Conservation (phyloP, 2,329 filamentous ascomycete genomes). For the Pseudocercospora ulei region DNA sequence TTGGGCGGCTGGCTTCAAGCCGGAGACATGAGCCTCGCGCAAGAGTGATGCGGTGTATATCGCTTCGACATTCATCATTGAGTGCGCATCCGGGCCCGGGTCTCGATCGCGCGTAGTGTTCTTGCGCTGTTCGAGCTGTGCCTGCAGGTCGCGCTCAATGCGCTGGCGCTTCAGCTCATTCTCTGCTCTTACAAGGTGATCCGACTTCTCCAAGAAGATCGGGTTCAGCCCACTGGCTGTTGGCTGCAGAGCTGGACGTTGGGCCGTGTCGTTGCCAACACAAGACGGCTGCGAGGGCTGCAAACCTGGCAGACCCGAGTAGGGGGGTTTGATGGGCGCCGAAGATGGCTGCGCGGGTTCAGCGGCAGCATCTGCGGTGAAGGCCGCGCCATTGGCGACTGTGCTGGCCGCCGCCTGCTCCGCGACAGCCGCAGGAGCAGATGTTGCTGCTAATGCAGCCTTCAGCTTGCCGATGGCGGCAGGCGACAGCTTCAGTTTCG, state of each 20-base stretch:
- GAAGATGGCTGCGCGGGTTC: slow-evolving; percentile 21
- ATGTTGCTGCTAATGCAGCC: slow-evolving; percentile 17
- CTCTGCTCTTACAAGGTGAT: slow-evolving; percentile 72
- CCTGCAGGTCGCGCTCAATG: slow-evolving; percentile 65
- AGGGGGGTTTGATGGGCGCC: slow-evolving; percentile 8
- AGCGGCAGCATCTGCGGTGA: slow-evolving; percentile 21
- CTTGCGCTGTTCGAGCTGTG: slow-evolving; percentile 60
- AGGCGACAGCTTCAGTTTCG: slow-evolving; percentile 50
- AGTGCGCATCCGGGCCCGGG: slow-evolving; percentile 41
- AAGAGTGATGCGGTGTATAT: slow-evolving; percentile 51
- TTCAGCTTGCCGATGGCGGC: slow-evolving; percentile 41
- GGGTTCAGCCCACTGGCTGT: slow-evolving; percentile 57
- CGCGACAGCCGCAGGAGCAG: slow-evolving; percentile 11
- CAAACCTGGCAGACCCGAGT: slow-evolving; percentile 24
- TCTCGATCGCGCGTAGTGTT: slow-evolving; percentile 45
- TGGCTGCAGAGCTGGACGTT: slow-evolving; percentile 17
- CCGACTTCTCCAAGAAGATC: slow-evolving; percentile 75
- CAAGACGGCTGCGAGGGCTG: slow-evolving; percentile 11
- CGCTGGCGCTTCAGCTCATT: slow-evolving; percentile 68
- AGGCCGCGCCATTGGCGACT: slow-evolving; percentile 20
- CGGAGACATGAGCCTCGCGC: slow-evolving; percentile 59
- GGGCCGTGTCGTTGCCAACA: slow-evolving; percentile 14
- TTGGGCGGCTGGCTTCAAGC: slow-evolving; percentile 50
- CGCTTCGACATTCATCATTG: slow-evolving; percentile 38
- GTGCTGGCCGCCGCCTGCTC: slow-evolving; percentile 13